These are phyloP conservation scores for Xylaria venustula DNA, from an alignment of 495 filamentous ascomycete species.

Conservation along the genomic window DNA sequence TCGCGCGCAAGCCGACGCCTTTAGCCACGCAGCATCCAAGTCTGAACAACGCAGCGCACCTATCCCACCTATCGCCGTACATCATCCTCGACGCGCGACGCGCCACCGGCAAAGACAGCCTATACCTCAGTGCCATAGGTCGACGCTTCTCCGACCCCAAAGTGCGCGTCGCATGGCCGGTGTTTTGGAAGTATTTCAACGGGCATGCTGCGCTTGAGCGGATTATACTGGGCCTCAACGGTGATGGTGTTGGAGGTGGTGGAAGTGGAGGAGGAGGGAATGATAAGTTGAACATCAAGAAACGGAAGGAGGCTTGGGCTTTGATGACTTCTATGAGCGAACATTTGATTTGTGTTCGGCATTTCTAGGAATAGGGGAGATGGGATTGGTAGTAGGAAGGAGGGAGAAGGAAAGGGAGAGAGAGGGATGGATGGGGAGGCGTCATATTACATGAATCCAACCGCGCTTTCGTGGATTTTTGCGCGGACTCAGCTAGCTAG, in stretches of 20 bases:
- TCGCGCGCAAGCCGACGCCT: slow-evolving; percentile 44
- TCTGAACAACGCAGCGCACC: slow-evolving; percentile 46
- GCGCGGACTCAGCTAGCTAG: no score
- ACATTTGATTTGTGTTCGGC: slow-evolving; percentile 51
- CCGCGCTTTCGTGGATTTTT: no score
- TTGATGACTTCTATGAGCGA: slow-evolving; percentile 63
- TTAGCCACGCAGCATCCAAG: slow-evolving; percentile 46
- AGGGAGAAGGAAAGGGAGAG: not conserved
- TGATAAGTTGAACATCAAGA: slow-evolving; percentile 62
- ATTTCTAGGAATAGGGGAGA: no score
- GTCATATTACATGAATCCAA: no score
- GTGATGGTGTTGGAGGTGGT: not conserved
- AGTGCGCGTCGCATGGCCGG: slow-evolving; percentile 48
- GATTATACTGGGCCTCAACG: slow-evolving; percentile 57
- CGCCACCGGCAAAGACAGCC: slow-evolving; percentile 60
- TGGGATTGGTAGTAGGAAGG: not conserved
- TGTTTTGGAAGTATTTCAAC: slow-evolving; percentile 80
- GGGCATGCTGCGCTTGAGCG: slow-evolving; percentile 84
- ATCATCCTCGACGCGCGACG: slow-evolving; percentile 57
- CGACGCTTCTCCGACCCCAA: slow-evolving; percentile 52
- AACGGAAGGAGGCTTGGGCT: slow-evolving; percentile 76
- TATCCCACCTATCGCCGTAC: slow-evolving; percentile 45
- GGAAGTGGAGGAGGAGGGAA: not conserved
- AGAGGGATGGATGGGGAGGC: not conserved
- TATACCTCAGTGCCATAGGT: slow-evolving; percentile 72